These are phyloP conservation scores for Babesia gibsoni DNA, from an alignment of 169 alveolate genomes.

Conservation along the genomic window DNA sequence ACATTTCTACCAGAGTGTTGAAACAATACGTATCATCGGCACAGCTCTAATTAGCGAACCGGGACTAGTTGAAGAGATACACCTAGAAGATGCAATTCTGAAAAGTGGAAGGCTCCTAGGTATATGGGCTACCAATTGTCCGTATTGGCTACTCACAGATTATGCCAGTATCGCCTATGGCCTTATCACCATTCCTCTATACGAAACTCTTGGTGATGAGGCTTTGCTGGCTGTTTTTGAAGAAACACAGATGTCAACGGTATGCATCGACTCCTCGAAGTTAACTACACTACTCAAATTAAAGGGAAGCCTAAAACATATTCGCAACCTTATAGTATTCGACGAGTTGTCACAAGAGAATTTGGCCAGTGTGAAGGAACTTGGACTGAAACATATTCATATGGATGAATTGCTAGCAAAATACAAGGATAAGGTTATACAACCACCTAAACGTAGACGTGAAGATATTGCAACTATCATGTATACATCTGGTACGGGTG, in stretches of 20 bases:
- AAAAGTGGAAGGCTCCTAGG: slow-evolving; percentile 66
- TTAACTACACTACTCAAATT: slow-evolving; percentile 39
- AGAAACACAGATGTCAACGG: slow-evolving; percentile 62
- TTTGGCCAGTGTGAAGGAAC: not conserved
- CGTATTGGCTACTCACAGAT: slow-evolving; percentile 74
- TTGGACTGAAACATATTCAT: not conserved
- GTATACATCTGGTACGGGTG: slow-evolving; percentile 93
- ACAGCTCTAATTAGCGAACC: slow-evolving; percentile 47
- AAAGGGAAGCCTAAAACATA: slow-evolving; percentile 22
- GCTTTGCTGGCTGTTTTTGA: slow-evolving; percentile 41
- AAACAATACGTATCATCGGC: slow-evolving; percentile 35
- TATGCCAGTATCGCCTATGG: slow-evolving; percentile 71
- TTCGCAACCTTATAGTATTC: slow-evolving; percentile 57
- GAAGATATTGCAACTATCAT: slow-evolving; percentile 63
- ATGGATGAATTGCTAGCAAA: slow-evolving; percentile 49
- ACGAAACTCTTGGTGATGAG: slow-evolving; percentile 74
- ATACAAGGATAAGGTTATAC: slow-evolving; percentile 13
- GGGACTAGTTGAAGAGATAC: slow-evolving; percentile 12
- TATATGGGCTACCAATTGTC: slow-evolving; percentile 73
- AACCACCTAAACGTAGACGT: slow-evolving; percentile 34
- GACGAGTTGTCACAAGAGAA: slow-evolving; percentile 54
- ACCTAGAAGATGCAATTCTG: slow-evolving; percentile 6
- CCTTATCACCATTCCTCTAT: slow-evolving; percentile 71
- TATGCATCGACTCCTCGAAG: slow-evolving; percentile 72
- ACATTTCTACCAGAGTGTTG: not conserved